Conservation (phyloP, 768 basidiomycete species). For the Amylocystis lapponica region DNA sequence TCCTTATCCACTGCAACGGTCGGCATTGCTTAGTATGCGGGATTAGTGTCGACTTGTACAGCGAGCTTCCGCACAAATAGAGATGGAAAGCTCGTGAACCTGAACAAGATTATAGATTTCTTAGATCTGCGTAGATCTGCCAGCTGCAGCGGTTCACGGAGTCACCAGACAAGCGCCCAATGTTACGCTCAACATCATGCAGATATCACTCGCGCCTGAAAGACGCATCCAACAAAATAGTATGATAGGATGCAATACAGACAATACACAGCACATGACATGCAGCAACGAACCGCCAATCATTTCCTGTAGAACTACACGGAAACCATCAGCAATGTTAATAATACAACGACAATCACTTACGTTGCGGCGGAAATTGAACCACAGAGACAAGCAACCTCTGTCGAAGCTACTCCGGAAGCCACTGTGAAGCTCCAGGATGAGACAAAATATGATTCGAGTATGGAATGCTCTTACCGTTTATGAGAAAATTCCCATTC, state of each 20-base stretch:
- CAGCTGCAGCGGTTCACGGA: no score
- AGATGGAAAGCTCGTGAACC: no score
- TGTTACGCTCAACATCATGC: no score
- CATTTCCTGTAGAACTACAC: constrained; percentile 77
- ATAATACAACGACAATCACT: constrained; percentile 33
- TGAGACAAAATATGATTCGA: not conserved
- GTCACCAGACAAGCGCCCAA: no score
- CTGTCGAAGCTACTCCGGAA: constrained; percentile 97
- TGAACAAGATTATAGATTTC: no score
- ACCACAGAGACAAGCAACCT: constrained; percentile 93
- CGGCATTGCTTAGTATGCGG: constrained; percentile 83
- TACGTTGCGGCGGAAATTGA: constrained; percentile 92
- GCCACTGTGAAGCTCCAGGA: constrained; percentile 47
- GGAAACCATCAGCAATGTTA: constrained; percentile 8
- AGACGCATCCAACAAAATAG: not conserved
- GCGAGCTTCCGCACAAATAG: no score
- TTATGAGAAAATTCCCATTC: constrained; percentile 99
- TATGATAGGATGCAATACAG: not conserved
- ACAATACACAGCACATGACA: not conserved
- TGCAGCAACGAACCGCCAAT: not conserved
- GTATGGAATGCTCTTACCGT: constrained; percentile 43
- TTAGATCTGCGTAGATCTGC: no score
- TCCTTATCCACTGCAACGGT: constrained; percentile 95
- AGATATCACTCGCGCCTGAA: no score
- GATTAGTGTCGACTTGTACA: no score